Conservation (phyloP, 148 eudicot species). For the Vaccinium myrtillus region DNA sequence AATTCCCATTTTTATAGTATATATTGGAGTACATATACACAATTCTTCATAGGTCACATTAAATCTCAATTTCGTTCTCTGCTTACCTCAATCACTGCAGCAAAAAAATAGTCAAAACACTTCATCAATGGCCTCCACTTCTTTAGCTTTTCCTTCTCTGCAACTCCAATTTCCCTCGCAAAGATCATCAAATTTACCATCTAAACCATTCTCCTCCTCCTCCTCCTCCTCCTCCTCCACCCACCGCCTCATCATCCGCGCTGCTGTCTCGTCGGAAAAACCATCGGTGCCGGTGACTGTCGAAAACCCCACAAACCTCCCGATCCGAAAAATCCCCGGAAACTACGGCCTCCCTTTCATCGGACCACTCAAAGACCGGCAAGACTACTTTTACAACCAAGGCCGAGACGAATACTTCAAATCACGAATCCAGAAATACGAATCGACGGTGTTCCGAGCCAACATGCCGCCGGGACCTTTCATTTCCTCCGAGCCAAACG, state of each 20-base stretch:
- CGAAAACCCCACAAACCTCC: conserved; percentile 25
- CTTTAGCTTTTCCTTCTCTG: neutral
- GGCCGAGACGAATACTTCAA: conserved; percentile 83
- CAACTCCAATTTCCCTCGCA: conserved; percentile 1
- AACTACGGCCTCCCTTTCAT: conserved; percentile 68
- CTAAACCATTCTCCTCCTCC: neutral
- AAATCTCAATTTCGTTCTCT: too few relatives aligned
- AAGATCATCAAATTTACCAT: neutral
- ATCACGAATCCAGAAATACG: conserved; percentile 59
- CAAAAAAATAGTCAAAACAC: too few relatives aligned
- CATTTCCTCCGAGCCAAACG: conserved; percentile 58
- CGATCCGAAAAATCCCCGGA: conserved; percentile 61
- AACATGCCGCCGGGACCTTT: conserved; percentile 94
- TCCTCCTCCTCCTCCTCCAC: neutral
- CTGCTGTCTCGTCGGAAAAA: neutral
- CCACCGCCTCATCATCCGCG: neutral
- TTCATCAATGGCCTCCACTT: neutral
- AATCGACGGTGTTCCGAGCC: conserved; percentile 71
- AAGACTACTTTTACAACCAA: conserved; percentile 76
- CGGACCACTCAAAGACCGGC: conserved; percentile 66
- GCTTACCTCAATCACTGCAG: too few relatives aligned
- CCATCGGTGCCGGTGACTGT: conserved; percentile 4
- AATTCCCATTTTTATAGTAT: too few relatives aligned
- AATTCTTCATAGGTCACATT: too few relatives aligned
- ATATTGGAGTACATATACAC: too few relatives aligned